phyloP scores from a whole-genome alignment of 371 early-diverging fungal species.

The Mucor plumbeus region DNA sequence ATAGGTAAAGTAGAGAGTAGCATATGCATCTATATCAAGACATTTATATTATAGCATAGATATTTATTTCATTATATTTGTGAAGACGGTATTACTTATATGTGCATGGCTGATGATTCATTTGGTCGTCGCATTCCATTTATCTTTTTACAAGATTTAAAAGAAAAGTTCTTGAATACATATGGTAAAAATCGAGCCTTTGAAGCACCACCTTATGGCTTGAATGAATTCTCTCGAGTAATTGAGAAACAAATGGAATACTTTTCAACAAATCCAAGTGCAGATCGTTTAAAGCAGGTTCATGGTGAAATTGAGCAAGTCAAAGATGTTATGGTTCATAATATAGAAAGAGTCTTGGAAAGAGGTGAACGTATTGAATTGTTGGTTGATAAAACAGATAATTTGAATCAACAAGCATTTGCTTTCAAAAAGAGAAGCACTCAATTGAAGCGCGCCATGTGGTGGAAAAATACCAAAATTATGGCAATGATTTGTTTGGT shows the following conservation, averaged over 20 bases:
- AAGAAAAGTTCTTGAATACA: slow-evolving; percentile 63
- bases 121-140: slow-evolving; percentile 92
- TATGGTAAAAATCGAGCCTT: slow-evolving; percentile 66
- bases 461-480: slow-evolving; percentile 93
- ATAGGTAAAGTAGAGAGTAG: slow-evolving; percentile 57
- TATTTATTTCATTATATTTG: slow-evolving; percentile 91
- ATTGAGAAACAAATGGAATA: slow-evolving; percentile 85
- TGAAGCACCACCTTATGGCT: slow-evolving; percentile 73
- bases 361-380: slow-evolving; percentile 91
- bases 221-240: slow-evolving; percentile 83
- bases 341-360: slow-evolving; percentile 85
- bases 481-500: slow-evolving; percentile 74
- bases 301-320: slow-evolving; percentile 93
- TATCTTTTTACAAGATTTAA: slow-evolving; percentile 86
- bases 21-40: background rate
- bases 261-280: slow-evolving; percentile 74
- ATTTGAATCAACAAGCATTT: slow-evolving; percentile 85
- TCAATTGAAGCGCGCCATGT: slow-evolving; percentile 84
- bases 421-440: slow-evolving; percentile 91
- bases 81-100: slow-evolving; percentile 79
- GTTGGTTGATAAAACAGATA: slow-evolving; percentile 91
- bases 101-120: slow-evolving; percentile 90
- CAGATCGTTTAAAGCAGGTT: slow-evolving; percentile 82
- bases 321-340: slow-evolving; percentile 93
- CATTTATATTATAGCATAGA: slow-evolving; percentile 36